phyloP scores from a whole-genome alignment of 768 basidiomycete species.

The Boletus rubropictus region DNA sequence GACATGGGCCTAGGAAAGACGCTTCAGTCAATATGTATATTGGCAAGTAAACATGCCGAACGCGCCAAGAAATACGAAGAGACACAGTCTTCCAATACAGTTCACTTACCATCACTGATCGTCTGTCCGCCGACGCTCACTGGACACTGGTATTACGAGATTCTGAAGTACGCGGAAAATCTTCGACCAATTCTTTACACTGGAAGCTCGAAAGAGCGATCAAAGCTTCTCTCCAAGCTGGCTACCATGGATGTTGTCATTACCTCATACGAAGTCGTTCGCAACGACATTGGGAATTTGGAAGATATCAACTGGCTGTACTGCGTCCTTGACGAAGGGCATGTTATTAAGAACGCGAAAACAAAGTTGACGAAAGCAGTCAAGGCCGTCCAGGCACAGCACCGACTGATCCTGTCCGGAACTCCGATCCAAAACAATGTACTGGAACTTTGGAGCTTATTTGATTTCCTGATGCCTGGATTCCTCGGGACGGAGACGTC shows the following conservation, averaged over 20 bases:
- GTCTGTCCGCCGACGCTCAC: slow-evolving; percentile 96
- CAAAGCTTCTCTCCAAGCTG: slow-evolving; percentile 58
- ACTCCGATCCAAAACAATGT: slow-evolving; percentile 99
- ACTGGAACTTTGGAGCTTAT: slow-evolving; percentile 95
- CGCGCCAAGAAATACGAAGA: slow-evolving; percentile 62
- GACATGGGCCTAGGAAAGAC: slow-evolving; percentile 99
- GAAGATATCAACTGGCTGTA: slow-evolving; percentile 82
- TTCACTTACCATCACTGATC: slow-evolving; percentile 90
- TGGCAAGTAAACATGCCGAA: slow-evolving; percentile 91
- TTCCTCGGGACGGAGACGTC: slow-evolving; percentile 93
- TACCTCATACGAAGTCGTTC: slow-evolving; percentile 95
- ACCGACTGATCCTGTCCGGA: slow-evolving; percentile 91
- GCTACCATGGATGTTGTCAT: slow-evolving; percentile 83
- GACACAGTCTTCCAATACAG: slow-evolving; percentile 65
- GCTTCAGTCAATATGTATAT: slow-evolving; percentile 93
- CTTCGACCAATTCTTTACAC: slow-evolving; percentile 83
- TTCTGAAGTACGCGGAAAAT: slow-evolving; percentile 84
- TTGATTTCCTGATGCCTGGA: slow-evolving; percentile 99
- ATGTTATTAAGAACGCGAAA: slow-evolving; percentile 98
- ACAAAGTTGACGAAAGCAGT: slow-evolving; percentile 97
- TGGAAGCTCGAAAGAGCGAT: slow-evolving; percentile 79
- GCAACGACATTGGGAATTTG: slow-evolving; percentile 82
- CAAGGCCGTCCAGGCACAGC: slow-evolving; percentile 83
- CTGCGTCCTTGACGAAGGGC: slow-evolving; percentile 96
- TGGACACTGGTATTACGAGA: slow-evolving; percentile 99